Evolutionary conservation across 441 rosid species (phyloP).

Genomic region (Dalechampia spathulata): DNA sequence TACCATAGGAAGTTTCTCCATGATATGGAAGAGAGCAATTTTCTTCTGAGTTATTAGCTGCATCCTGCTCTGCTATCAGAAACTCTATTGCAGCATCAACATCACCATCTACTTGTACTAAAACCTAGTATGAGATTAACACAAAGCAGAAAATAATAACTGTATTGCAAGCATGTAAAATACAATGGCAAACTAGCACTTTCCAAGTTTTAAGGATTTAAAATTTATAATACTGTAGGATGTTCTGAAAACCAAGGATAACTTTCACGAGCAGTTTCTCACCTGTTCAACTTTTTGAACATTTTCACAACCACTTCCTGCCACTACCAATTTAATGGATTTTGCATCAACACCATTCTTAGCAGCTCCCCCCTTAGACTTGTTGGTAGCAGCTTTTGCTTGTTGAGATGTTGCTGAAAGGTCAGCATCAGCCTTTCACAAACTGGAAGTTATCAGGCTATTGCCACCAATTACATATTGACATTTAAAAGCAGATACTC

Average conservation of each 20-base stretch:
- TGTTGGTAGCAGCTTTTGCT: slow-evolving; percentile 46
- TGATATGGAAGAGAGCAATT: slow-evolving; percentile 22
- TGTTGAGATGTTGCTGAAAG: slow-evolving; percentile 61
- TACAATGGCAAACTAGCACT: neutral
- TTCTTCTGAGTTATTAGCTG: slow-evolving; percentile 29
- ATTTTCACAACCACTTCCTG: slow-evolving; percentile 68
- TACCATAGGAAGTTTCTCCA: slow-evolving; percentile 45
- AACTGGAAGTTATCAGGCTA: slow-evolving; percentile 44
- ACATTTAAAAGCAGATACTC: slow-evolving; percentile 1
- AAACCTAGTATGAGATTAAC: slow-evolving; percentile 39
- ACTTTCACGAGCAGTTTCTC: slow-evolving; percentile 9
- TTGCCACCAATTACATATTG: slow-evolving; percentile 14
- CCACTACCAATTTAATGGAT: slow-evolving; percentile 63
- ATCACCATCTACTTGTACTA: slow-evolving; percentile 69
- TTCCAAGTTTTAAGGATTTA: neutral
- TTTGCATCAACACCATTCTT: slow-evolving; percentile 32
- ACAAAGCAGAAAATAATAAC: slow-evolving; percentile 7
- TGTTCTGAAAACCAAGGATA: neutral
- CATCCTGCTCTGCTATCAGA: slow-evolving; percentile 56
- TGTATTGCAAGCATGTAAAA: neutral
- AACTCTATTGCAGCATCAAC: slow-evolving; percentile 80
- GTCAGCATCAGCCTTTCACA: slow-evolving; percentile 86
- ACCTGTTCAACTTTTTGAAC: slow-evolving; percentile 71
- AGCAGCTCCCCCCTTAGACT: slow-evolving; percentile 32
- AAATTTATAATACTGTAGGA: neutral